phyloP scores from a whole-genome alignment of 2,329 filamentous ascomycete species.

The Alternaria incomplexa region DNA sequence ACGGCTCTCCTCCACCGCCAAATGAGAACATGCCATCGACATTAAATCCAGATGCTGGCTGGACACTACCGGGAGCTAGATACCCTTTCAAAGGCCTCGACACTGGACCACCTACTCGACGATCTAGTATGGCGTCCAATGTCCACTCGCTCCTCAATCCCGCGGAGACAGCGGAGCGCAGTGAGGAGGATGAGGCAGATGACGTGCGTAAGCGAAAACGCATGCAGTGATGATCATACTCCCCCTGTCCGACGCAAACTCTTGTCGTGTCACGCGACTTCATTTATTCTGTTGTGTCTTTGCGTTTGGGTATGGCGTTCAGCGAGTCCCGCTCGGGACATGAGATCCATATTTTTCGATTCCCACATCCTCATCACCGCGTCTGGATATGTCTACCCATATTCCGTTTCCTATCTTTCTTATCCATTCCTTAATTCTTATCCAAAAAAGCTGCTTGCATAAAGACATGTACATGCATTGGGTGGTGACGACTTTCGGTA shows the following conservation, averaged over 20 bases:
- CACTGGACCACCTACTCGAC: slow-evolving; percentile 67
- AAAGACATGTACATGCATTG: neutral
- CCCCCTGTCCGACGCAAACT: neutral
- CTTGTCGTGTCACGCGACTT: neutral
- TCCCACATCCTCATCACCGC: neutral
- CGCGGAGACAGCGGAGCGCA: slow-evolving; percentile 69
- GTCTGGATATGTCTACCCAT: neutral
- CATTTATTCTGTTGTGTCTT: slow-evolving; percentile 26
- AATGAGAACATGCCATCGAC: slow-evolving; percentile 57
- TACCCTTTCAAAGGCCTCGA: slow-evolving; percentile 58
- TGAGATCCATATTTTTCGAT: neutral
- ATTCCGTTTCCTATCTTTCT: neutral
- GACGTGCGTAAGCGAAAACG: slow-evolving; percentile 68
- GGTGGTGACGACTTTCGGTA: neutral
- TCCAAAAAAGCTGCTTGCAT: neutral
- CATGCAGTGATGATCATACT: slow-evolving; percentile 31
- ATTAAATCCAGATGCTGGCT: slow-evolving; percentile 61
- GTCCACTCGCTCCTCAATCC: slow-evolving; percentile 72
- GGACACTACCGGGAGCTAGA: slow-evolving; percentile 60
- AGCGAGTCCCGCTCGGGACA: neutral
- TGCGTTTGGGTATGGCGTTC: neutral
- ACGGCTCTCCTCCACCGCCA: slow-evolving; percentile 60
- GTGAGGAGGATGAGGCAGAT: slow-evolving; percentile 66
- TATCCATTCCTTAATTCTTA: neutral
- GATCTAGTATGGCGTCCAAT: slow-evolving; percentile 75